Evolutionary conservation across 2,329 filamentous ascomycete genomes (phyloP).

Genomic region (Aspergillus transmontanensis): DNA sequence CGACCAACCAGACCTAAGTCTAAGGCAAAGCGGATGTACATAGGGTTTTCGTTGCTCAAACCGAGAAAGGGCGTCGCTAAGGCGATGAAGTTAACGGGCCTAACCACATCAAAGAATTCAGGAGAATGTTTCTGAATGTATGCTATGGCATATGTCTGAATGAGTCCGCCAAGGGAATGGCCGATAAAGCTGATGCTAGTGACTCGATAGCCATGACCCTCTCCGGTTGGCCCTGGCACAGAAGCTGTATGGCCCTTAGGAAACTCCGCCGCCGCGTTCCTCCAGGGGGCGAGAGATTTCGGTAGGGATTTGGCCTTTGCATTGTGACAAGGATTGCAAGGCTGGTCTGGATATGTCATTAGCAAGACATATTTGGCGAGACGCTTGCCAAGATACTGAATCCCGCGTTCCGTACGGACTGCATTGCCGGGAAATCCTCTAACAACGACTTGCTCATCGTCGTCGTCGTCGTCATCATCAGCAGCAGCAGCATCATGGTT

Average conservation of each 20-base stretch:
- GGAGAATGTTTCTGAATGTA: constrained; percentile 97
- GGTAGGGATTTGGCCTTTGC: constrained; percentile 53
- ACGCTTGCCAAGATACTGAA: constrained; percentile 94
- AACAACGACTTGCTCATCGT: constrained; percentile 75
- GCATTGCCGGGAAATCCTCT: constrained; percentile 88
- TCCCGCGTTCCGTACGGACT: constrained; percentile 87
- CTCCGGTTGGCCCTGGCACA: constrained; percentile 45
- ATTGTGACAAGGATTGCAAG: constrained; percentile 71
- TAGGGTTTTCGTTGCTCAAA: constrained; percentile 93
- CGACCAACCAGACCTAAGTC: constrained; percentile 96
- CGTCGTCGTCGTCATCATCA: background rate
- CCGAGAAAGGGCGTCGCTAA: constrained; percentile 87
- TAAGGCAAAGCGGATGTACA: constrained; percentile 95
- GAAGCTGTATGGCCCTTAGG: constrained; percentile 40
- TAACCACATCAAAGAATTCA: constrained; percentile 81
- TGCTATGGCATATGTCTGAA: constrained; percentile 92
- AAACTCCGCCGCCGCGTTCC: constrained; percentile 26
- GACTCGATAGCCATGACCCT: constrained; percentile 69
- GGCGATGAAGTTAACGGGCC: constrained; percentile 86
- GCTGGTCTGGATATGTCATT: constrained; percentile 92
- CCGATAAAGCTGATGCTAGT: constrained; percentile 95
- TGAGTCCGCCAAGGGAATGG: constrained; percentile 84
- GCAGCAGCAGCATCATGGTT: background rate
- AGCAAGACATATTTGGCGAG: constrained; percentile 87
- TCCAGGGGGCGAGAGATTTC: constrained; percentile 50